phyloP scores from a whole-genome alignment of 139 green algal genomes.

The Micractinium sp. region DNA sequence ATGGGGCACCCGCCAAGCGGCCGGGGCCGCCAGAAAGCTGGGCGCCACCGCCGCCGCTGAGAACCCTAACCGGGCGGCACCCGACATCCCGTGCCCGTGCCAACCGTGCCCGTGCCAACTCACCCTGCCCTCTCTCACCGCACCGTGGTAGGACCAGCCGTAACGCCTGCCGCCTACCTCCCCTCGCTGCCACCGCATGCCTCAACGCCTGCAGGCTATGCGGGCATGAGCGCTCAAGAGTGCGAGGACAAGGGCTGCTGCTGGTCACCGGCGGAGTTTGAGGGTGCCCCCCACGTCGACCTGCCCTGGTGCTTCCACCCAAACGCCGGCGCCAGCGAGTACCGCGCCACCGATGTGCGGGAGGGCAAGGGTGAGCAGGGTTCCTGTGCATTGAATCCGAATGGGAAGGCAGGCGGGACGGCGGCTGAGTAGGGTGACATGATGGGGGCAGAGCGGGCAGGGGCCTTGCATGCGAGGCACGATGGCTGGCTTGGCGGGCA shows the following conservation, averaged over 20 bases:
- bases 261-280: conserved; percentile 46
- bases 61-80: no score
- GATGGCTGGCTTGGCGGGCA: background rate
- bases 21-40: no score
- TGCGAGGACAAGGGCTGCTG: conserved; percentile 61
- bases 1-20: no score
- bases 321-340: conserved; percentile 41
- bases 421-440: background rate
- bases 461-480: background rate
- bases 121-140: no score
- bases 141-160: no score
- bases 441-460: background rate
- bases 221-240: conserved; percentile 50
- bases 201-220: no score
- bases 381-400: no score
- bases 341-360: background rate
- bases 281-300: conserved; percentile 26
- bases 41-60: no score
- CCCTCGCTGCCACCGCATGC: no score
- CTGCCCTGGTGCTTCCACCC: conserved; percentile 62
- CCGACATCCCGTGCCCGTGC: no score
- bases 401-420: background rate
- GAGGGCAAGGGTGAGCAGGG: background rate
- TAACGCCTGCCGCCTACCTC: no score
- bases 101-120: no score